Conservation (phyloP, 495 filamentous ascomycete genomes). For the Acidomyces sp. region DNA sequence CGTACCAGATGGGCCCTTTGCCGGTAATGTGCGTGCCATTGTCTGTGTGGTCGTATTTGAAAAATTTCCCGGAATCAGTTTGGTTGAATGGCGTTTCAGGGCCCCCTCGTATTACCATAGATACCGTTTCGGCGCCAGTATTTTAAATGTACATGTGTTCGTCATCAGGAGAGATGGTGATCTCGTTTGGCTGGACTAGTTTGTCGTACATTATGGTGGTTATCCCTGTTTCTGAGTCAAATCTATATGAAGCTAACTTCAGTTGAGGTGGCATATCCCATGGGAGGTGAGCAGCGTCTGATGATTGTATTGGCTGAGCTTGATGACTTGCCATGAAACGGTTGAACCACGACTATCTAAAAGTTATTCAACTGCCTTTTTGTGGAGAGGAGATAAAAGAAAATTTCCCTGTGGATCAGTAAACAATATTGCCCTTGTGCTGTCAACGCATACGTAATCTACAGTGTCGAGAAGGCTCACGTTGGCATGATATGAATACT, state of each 20-base stretch:
- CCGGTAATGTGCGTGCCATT: constrained; percentile 23
- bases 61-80: constrained; percentile 9
- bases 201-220: constrained; percentile 21
- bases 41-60: constrained; percentile 24
- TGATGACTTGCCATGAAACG: neutral
- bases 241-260: constrained; percentile 35
- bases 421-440: constrained; percentile 42
- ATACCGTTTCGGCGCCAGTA: constrained; percentile 6
- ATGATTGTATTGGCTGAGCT: too few relatives aligned
- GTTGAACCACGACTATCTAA: constrained; percentile 36
- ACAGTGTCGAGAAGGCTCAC: constrained; percentile 25
- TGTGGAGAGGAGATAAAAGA: too few relatives aligned
- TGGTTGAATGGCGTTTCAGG: constrained; percentile 10
- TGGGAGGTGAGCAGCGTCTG: too few relatives aligned
- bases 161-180: constrained; percentile 34
- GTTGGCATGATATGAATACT: too few relatives aligned
- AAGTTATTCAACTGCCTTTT: too few relatives aligned
- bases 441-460: constrained; percentile 23
- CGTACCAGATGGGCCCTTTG: constrained; percentile 8
- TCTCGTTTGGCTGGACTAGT: constrained; percentile 31
- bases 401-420: constrained; percentile 44
- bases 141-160: constrained; percentile 32
- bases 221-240: constrained; percentile 29
- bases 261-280: constrained; percentile 32
- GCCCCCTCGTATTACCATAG: constrained; percentile 3